These are phyloP conservation scores for Cyberlindnera euphorbiae DNA, from an alignment of 805 yeast species.

Conservation along the genomic window DNA sequence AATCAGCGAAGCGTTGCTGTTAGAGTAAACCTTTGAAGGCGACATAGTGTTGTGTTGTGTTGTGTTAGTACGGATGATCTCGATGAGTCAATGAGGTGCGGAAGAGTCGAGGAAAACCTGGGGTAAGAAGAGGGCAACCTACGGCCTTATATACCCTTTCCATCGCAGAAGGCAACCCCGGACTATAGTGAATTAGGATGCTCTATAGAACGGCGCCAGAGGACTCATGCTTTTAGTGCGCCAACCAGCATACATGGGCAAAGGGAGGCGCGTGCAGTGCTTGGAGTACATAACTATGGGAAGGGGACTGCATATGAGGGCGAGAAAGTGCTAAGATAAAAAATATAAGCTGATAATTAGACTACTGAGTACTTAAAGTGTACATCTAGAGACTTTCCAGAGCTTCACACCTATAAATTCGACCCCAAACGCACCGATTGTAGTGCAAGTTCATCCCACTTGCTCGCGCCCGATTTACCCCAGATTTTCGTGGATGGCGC, in stretches of 20 bases:
- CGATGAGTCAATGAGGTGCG: background rate
- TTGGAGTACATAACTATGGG: no score
- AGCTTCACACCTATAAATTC: background rate
- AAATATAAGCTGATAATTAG: background rate
- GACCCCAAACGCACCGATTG: background rate
- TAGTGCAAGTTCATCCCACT: background rate
- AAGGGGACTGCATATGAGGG: background rate
- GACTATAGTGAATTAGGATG: no score
- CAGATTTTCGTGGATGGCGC: conserved; percentile 12
- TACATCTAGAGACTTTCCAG: background rate
- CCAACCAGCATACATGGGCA: no score
- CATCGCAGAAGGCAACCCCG: no score
- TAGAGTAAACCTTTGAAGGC: conserved; percentile 22
- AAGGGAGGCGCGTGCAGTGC: no score
- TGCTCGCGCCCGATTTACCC: conserved; percentile 13
- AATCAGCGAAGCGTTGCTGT: conserved; percentile 20
- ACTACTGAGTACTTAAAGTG: background rate
- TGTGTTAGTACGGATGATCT: conserved; percentile 1
- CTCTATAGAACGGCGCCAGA: no score
- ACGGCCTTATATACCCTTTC: no score
- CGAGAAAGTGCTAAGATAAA: background rate
- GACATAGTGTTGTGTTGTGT: conserved; percentile 19
- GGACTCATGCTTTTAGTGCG: no score
- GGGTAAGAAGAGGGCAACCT: no score
- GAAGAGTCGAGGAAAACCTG: background rate